Conservation (phyloP, 768 basidiomycete species). For the Mycena sanguinolenta region DNA sequence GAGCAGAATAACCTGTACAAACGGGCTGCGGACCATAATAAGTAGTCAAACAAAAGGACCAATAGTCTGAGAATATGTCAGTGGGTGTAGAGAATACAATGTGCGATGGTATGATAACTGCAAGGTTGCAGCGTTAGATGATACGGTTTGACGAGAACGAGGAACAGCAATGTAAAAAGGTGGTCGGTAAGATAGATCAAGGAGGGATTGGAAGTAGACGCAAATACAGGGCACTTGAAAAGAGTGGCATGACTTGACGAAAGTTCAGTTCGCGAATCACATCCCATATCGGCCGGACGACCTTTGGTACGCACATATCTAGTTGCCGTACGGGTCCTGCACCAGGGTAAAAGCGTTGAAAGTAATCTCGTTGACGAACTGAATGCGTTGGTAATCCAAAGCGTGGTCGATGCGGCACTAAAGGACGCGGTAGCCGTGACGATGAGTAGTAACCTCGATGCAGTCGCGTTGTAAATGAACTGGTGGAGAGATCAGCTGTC, state of each 20-base stretch:
- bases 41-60: slow-evolving; percentile 63
- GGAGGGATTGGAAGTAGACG: slow-evolving; percentile 37
- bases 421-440: slow-evolving; percentile 98
- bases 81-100: slow-evolving; percentile 84
- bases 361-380: slow-evolving; percentile 98
- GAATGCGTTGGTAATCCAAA: slow-evolving; percentile 93
- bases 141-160: slow-evolving; percentile 41
- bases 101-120: slow-evolving; percentile 67
- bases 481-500: slow-evolving; percentile 42
- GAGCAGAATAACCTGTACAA: slow-evolving; percentile 71
- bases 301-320: slow-evolving; percentile 83
- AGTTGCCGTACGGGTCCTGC: slow-evolving; percentile 97
- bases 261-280: slow-evolving; percentile 57
- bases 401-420: slow-evolving; percentile 99
- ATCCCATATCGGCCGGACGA: slow-evolving; percentile 81
- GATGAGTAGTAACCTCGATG: slow-evolving; percentile 97
- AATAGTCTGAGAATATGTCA: slow-evolving; percentile 71
- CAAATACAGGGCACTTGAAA: slow-evolving; percentile 36
- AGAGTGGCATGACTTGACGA: slow-evolving; percentile 32
- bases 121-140: slow-evolving; percentile 54
- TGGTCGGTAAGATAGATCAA: slow-evolving; percentile 52
- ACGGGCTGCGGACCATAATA: slow-evolving; percentile 60
- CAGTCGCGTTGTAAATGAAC: slow-evolving; percentile 99
- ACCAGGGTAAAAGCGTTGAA: slow-evolving; percentile 98
- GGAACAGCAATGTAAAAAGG: slow-evolving; percentile 39